phyloP scores from a whole-genome alignment of 768 basidiomycete genomes.

The Suillus weaverae region DNA sequence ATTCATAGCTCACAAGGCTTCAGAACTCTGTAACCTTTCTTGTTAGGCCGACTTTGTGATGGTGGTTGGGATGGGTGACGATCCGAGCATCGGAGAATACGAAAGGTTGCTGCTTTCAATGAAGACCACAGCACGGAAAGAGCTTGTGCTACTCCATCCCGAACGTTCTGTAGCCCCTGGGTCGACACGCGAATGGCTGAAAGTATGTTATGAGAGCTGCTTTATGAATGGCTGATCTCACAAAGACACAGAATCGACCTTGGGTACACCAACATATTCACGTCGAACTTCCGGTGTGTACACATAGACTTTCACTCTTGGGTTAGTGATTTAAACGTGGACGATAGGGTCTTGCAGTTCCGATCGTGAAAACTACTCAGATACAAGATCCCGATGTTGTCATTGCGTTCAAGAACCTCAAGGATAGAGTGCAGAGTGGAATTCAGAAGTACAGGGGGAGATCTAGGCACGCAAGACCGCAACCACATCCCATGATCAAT shows the following conservation, averaged over 20 bases:
- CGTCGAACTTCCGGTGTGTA: constrained; percentile 78
- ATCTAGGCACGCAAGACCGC: constrained; percentile 60
- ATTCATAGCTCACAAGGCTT: neutral
- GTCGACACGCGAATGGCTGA: constrained; percentile 94
- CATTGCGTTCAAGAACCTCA: constrained; percentile 85
- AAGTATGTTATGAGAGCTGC: constrained; percentile 46
- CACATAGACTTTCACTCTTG: neutral
- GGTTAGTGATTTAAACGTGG: constrained; percentile 10
- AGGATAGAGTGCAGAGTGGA: constrained; percentile 86
- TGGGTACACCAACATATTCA: constrained; percentile 98
- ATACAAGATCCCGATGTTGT: constrained; percentile 87
- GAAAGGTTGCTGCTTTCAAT: constrained; percentile 90
- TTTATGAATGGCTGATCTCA: constrained; percentile 12
- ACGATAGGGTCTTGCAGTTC: constrained; percentile 67
- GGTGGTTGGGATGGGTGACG: constrained; percentile 93
- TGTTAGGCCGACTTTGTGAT: constrained; percentile 86
- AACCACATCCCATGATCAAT: constrained; percentile 78
- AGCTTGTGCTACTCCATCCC: constrained; percentile 90
- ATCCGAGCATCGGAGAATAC: constrained; percentile 88
- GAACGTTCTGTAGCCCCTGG: constrained; percentile 87
- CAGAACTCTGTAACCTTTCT: neutral
- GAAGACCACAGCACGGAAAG: constrained; percentile 98
- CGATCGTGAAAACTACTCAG: constrained; percentile 57
- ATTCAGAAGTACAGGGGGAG: constrained; percentile 84
- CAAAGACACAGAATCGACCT: constrained; percentile 68